Base-by-base conservation (phyloP, 2,329 filamentous ascomycete genomes). In the Rhinocladiella mackenziei region DNA sequence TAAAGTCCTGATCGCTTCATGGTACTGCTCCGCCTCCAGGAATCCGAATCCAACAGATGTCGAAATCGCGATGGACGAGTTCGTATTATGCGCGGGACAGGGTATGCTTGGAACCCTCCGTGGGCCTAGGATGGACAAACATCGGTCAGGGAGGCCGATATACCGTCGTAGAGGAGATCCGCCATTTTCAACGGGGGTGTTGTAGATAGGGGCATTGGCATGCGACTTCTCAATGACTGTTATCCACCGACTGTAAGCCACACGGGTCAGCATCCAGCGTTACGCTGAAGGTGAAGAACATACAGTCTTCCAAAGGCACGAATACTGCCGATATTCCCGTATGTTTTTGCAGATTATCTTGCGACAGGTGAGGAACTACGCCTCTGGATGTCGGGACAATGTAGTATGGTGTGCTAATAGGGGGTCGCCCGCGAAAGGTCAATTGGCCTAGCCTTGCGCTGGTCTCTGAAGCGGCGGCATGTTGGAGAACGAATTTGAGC, bases 221-320 rank as follows among this genome's bases (percentile, higher is more conserved):
- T 62, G 55, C 22, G 69, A 67, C 62, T 75, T 80, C 65, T 83
- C 81, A 62, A 84, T 71, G 67, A 83, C 81, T 84, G 65, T 58
- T 84, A 65, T 57, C 51, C 45, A 53, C 18, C 56, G 58, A 64
- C 62, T 63, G 46, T 50, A 46, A 66, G 62, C 53, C 50, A 38
- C n/a, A 45, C 31, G 32, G 51, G 62, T 75, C 61, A 74, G 70
- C 60, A 35, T 25, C 37, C 43, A 53, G 39, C 42, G 32, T 34
- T 13, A 18, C 20, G 43, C 34, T 36, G 15, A 26, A 42, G 30
- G 23, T 33, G 19, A 23, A 6, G 17, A 34, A 65, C 85, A 66
- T 74, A 96, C 92, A 97, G 65, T 98, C 92, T 72, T 98, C 92
- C 19, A 97, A 70, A 1, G 84, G 86, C 59, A 92, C 72, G 62